These are phyloP conservation scores for Metschnikowia cubensis DNA, from an alignment of 805 yeast genomes.

Conservation along the genomic window DNA sequence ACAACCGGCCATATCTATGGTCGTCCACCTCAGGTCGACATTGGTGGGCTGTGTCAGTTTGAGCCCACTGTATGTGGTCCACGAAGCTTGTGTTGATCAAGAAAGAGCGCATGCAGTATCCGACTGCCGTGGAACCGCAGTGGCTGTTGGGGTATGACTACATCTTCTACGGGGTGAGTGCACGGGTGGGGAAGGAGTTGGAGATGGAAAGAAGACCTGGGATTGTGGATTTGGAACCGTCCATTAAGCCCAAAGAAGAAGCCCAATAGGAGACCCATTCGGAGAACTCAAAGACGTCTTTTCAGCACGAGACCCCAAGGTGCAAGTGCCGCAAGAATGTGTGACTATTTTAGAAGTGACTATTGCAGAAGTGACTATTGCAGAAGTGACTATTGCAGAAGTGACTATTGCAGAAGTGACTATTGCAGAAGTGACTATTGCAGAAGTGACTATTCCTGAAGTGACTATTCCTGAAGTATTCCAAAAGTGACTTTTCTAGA, in stretches of 20 bases:
- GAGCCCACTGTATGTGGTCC: slow-evolving; percentile 69
- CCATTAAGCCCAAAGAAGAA: slow-evolving; percentile 2
- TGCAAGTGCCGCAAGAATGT: background rate
- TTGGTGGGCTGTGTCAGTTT: slow-evolving; percentile 69
- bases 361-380: too few species aligned
- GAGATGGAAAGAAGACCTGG: slow-evolving; percentile 10
- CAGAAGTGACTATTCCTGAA: too few species aligned
- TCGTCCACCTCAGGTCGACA: slow-evolving; percentile 82
- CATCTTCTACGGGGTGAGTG: slow-evolving; percentile 49
- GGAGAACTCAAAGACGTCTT: background rate
- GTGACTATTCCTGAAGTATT: too few species aligned
- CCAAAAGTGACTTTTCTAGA: too few species aligned
- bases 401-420: too few species aligned
- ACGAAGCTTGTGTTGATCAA: slow-evolving; percentile 78
- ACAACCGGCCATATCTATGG: slow-evolving; percentile 64
- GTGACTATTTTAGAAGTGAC: too few species aligned
- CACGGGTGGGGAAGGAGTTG: slow-evolving; percentile 11
- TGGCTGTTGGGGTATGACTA: slow-evolving; percentile 81
- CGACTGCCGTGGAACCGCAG: slow-evolving; percentile 77
- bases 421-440: too few species aligned
- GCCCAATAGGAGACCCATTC: background rate
- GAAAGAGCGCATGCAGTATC: slow-evolving; percentile 77
- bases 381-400: too few species aligned
- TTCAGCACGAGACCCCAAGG: background rate
- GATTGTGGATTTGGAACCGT: slow-evolving; percentile 9